Evolutionary conservation across 768 basidiomycete species (phyloP), one percentile per base, ranked within the genome.

Genomic region (Dacryopinax primogenitus): DNA sequence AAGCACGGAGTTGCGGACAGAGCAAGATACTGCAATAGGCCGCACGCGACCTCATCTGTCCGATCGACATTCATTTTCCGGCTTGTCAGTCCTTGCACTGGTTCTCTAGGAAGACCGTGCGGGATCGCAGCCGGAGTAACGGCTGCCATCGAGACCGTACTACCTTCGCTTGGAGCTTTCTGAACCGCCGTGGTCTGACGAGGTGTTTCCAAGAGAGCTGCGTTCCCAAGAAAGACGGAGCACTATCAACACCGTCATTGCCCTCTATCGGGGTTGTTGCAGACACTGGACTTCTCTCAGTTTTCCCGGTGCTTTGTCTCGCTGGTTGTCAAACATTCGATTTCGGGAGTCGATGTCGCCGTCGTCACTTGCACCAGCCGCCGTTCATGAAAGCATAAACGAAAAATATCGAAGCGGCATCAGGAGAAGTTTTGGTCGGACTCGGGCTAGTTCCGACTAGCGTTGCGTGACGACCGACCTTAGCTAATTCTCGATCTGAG

Each of bases 381-480:
- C 9, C 26, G 51, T 58, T 32, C 15, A 30, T 13, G 51, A 58
- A 58, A 58, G 51, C 51, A 21, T 13, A 28, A 32, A 28, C 51
- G 4, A 30, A 15, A 11, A 21, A 58, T 6, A 13, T 58, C 26
- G 26, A 58, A 58, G 51, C 51, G 51, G 23, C 26, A 58, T 58
- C 51, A 58, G 26, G 26, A 6, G 13, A 58, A 58, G 51, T 58
- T 58, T 58, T 58, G 23, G 3, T 21, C 51, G 51, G 51, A 30
- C 3, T 58, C 23, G 51, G 30, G 21, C 51, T 58, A 58, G 51
- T 30, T 18, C 51, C 51, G 51, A 58, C 51, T 58, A 58, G 51
- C 30, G 51, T 58, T 58, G 51, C 51, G 15, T 58, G 21, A 30
- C 11, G 21, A 58, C n/a, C 51, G 26, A 3, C 4, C 26, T 9